Evolutionary conservation across 2,329 filamentous ascomycete species (phyloP).

Genomic region (Gyromitra esculenta): DNA sequence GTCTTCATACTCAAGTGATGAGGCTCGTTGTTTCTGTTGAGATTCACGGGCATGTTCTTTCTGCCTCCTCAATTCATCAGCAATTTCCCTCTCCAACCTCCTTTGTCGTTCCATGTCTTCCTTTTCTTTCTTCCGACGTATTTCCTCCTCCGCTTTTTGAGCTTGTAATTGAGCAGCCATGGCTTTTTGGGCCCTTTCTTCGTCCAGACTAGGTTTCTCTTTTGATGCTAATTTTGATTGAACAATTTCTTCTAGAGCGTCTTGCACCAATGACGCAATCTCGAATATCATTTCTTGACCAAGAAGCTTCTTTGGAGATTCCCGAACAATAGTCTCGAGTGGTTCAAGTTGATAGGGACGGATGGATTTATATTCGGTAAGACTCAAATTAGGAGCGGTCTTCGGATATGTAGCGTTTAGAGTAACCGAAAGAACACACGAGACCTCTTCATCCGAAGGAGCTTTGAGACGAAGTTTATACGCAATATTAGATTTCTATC

Average conservation of each 20-base stretch:
- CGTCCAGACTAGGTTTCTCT: constrained; percentile 84
- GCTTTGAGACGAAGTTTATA: constrained; percentile 84
- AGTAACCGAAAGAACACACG: constrained; percentile 77
- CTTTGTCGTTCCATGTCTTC: constrained; percentile 59
- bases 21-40: constrained; percentile 69
- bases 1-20: constrained; percentile 61
- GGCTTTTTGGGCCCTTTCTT: constrained; percentile 86
- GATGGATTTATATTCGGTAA: constrained; percentile 45
- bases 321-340: constrained; percentile 73
- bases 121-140: constrained; percentile 64
- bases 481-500: constrained; percentile 78
- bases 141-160: constrained; percentile 62
- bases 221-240: constrained; percentile 77
- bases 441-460: constrained; percentile 75
- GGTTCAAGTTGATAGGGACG: constrained; percentile 62
- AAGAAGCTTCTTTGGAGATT: constrained; percentile 72
- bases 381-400: constrained; percentile 62
- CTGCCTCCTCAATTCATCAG: constrained; percentile 76
- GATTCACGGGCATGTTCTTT: constrained; percentile 71
- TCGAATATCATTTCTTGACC: constrained; percentile 74
- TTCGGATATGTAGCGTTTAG: constrained; percentile 93
- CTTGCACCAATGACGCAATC: constrained; percentile 69
- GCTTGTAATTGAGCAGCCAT: constrained; percentile 72
- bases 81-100: constrained; percentile 62
- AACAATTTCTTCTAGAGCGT: constrained; percentile 86